These are phyloP conservation scores for Thielaviopsis populi DNA, from an alignment of 2,329 filamentous ascomycete species.

Conservation along the genomic window DNA sequence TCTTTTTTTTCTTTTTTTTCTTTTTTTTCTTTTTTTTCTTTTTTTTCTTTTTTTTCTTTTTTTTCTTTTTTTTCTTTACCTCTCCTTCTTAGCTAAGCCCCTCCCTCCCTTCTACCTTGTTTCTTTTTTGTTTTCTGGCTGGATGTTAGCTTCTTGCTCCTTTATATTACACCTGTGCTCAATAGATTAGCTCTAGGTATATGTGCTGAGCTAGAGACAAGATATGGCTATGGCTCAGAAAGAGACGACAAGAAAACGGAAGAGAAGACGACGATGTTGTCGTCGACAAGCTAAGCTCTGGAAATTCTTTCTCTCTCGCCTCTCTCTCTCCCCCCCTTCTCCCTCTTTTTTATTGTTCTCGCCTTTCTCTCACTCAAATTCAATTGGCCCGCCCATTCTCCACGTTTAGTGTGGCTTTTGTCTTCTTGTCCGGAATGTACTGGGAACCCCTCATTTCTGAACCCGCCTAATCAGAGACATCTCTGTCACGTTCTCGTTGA, in stretches of 20 bases:
- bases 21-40: no score
- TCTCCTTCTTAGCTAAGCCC: no score
- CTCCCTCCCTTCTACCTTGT: background rate
- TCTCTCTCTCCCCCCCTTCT: background rate
- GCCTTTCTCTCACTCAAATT: background rate
- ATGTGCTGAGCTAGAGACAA: background rate
- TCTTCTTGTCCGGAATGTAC: no score
- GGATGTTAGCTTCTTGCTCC: background rate
- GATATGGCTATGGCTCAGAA: slow-evolving; percentile 3
- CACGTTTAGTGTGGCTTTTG: no score
- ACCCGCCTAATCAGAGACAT: no score
- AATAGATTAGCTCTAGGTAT: background rate
- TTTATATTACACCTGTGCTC: slow-evolving; percentile 1
- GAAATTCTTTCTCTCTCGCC: background rate
- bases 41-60: slow-evolving; percentile 7
- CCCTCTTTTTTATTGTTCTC: background rate
- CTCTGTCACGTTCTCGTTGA: no score
- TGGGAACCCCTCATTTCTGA: no score
- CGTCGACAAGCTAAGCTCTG: background rate
- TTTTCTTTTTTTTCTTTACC: slow-evolving; percentile 6
- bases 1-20: background rate
- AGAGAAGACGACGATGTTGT: no score
- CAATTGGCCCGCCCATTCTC: no score
- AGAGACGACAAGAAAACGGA: no score
- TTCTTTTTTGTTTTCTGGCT: background rate